Evolutionary conservation across 306 rosid genomes (phyloP).

Genomic region (Pueraria montana): DNA sequence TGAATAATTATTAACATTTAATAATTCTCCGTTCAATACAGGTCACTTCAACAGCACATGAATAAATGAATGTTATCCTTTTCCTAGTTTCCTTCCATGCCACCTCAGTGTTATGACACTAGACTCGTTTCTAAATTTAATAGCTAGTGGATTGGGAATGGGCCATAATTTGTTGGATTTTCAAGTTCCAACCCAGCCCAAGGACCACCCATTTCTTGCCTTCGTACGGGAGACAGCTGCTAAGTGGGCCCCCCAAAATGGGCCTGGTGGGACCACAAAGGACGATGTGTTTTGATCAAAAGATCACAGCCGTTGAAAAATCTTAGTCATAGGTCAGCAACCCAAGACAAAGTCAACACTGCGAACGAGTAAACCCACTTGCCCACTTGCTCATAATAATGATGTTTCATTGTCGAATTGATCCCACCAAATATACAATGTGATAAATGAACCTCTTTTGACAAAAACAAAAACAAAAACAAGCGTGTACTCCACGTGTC

Average conservation of each 20-base stretch:
- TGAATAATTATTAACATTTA: constrained; percentile 15
- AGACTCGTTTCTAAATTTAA: background rate
- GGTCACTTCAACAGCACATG: constrained; percentile 1
- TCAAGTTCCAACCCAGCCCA: constrained; percentile 40
- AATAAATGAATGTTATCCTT: constrained; percentile 40
- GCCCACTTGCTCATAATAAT: constrained; percentile 31
- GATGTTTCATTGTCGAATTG: constrained; percentile 15
- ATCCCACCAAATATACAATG: background rate
- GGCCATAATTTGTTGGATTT: constrained; percentile 5
- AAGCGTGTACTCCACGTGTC: constrained; percentile 1
- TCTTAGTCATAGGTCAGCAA: background rate
- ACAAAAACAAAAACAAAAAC: no score
- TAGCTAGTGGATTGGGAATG: constrained; percentile 26
- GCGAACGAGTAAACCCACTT: constrained; percentile 21
- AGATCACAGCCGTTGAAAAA: constrained; percentile 36
- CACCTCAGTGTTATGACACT: constrained; percentile 16
- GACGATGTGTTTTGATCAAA: background rate
- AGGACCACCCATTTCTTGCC: constrained; percentile 39
- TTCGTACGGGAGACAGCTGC: constrained; percentile 38
- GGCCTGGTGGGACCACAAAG: background rate
- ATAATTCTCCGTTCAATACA: background rate
- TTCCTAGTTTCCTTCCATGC: background rate
- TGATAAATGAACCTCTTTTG: background rate
- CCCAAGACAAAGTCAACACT: constrained; percentile 18
- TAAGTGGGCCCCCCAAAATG: constrained; percentile 7